Evolutionary conservation across 208 protist species (phyloP), one percentile per base, ranked within the genome.

Genomic region (Porcisia hertigi): DNA sequence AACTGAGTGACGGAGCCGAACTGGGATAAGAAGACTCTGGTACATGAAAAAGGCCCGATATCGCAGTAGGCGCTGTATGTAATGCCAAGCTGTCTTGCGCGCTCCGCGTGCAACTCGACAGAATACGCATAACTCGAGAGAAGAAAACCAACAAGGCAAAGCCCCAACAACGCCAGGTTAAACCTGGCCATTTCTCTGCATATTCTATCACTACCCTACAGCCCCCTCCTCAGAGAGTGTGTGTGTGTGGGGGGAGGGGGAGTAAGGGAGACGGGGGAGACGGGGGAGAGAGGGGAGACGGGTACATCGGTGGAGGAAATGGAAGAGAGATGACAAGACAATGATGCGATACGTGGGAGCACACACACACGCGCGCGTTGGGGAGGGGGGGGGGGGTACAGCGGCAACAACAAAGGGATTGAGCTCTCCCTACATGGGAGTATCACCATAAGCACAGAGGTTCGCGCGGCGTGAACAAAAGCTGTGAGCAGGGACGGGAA

Each of bases 21-120:
- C 66, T 92, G 83, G n/a, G 90, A 94, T 36, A 86, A 87, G 65
- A 94, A 92, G 49, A 92, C 85, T 53, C 81, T 80, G 0, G 88
- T 94, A 85, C 90, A 94, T 4, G 88, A 92, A 75, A 94, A 94
- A 2, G 77, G 73, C 3, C 90, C 88, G 47, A 94, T 81, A 62
- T 94, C 90, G 81, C 90, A 94, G 75, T 83, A 86, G 18, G 90
- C 88, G 36, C 71, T 77, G 74, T 93, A 92, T 41, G 63, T 23
- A 7, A 79, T 16, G 47, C 86, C 88, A 39, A 90, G 52, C 76
- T 80, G 62, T 66, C 83, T 76, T 30, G 86, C 84, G 43, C 69
- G 73, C 34, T 84, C 84, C 9, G 79, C 71, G n/a, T 79, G 83
- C 54, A 75, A 18, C 85, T 94, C 90, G 43, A 94, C 88, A 45